Percentiles rank a stretch among this genome's conserved stretches.
These are phyloP conservation scores for Salvia rosmarinus DNA, from an alignment of 257 asterid genomes.

Conservation along the genomic window DNA sequence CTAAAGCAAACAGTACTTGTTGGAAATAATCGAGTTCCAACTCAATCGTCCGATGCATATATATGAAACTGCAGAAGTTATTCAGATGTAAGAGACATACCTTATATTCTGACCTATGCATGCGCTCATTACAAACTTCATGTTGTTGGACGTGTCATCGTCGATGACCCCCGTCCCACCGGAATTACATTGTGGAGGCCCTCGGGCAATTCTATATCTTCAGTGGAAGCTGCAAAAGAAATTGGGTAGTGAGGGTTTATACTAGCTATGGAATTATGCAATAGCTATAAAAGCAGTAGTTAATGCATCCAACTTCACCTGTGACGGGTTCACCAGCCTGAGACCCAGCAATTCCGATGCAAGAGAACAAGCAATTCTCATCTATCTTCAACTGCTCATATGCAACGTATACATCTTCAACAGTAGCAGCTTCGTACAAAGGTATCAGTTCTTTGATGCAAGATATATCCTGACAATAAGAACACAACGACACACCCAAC, in stretches of 20 bases:
- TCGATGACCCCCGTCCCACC: conserved; percentile 92
- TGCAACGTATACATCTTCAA: conserved; percentile 79
- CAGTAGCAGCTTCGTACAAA: conserved; percentile 79
- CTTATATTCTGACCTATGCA: conserved; percentile 29
- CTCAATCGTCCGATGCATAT: background rate
- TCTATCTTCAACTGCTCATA: conserved; percentile 87
- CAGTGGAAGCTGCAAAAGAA: conserved; percentile 48
- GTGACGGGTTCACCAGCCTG: conserved; percentile 74
- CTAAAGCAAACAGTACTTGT: background rate
- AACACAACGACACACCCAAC: background rate
- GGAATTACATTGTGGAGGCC: conserved; percentile 70
- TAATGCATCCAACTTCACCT: conserved; percentile 51
- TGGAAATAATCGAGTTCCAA: too few species aligned
- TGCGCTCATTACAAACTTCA: conserved; percentile 40
- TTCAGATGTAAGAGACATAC: conserved; percentile 22
- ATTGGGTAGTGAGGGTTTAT: conserved; percentile 10
- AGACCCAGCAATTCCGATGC: conserved; percentile 90
- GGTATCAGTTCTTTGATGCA: conserved; percentile 88
- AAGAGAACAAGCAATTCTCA: conserved; percentile 80
- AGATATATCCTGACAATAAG: conserved; percentile 68
- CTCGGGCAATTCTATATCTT: conserved; percentile 62
- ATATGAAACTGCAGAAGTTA: background rate
- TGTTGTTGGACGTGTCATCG: conserved; percentile 90
- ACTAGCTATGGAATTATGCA: background rate
- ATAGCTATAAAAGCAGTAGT: background rate